A percentile compares a stretch with the other conserved stretches of the same genome.
These are phyloP conservation scores for Medicago lupulina DNA, from an alignment of 306 rosid species.

Conservation along the genomic window DNA sequence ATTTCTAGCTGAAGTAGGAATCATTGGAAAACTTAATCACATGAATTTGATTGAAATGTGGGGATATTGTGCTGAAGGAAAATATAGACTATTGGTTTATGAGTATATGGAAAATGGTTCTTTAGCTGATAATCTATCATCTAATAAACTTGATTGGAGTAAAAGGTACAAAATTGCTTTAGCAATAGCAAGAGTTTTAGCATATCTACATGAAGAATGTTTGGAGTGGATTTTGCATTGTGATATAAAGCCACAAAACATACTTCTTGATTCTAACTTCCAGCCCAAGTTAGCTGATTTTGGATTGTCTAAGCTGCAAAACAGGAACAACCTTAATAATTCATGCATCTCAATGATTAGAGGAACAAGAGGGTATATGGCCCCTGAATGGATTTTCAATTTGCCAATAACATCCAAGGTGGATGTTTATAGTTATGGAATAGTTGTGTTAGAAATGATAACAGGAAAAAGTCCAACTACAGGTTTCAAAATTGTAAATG, in stretches of 20 bases:
- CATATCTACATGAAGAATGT: constrained; percentile 65
- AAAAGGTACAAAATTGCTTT: constrained; percentile 36
- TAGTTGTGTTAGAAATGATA: constrained; percentile 40
- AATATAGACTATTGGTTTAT: constrained; percentile 32
- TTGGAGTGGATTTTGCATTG: constrained; percentile 73
- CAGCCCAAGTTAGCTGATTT: constrained; percentile 45
- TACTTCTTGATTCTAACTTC: constrained; percentile 52
- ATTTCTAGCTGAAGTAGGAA: constrained; percentile 42
- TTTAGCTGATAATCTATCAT: constrained; percentile 24
- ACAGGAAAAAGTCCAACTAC: constrained; percentile 33
- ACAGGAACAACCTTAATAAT: constrained; percentile 28
- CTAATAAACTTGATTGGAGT: constrained; percentile 38
- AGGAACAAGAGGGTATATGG: constrained; percentile 48
- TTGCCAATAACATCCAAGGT: constrained; percentile 42
- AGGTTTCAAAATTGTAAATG: constrained; percentile 3
- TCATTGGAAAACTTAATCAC: constrained; percentile 44
- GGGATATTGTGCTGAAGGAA: constrained; percentile 41
- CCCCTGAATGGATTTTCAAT: constrained; percentile 43
- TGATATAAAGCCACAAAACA: constrained; percentile 65
- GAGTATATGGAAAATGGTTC: constrained; percentile 44
- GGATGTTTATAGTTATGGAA: constrained; percentile 47
- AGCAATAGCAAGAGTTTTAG: constrained; percentile 51
- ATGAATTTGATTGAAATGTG: background rate
- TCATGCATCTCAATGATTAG: constrained; percentile 27
- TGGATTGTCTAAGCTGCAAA: constrained; percentile 42